Base-by-base conservation (phyloP, 768 basidiomycete species). In the Macrocybe gigantea region DNA sequence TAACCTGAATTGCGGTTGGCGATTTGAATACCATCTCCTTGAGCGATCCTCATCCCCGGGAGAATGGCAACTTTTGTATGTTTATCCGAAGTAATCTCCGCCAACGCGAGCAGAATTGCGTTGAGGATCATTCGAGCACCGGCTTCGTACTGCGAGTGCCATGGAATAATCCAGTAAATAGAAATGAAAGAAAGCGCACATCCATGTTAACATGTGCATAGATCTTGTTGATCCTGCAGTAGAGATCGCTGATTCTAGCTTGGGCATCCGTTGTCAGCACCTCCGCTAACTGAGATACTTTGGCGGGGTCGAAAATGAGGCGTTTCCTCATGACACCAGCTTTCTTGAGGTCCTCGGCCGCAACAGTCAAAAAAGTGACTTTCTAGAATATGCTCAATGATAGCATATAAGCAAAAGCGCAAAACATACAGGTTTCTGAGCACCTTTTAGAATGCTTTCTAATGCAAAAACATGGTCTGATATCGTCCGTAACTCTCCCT, bases 71-170 rank as follows among this genome's bases (percentile, higher is more conserved):
- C 56, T 29, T 45, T 49, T 1, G 50, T 52, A 44, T 51, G 13
- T 47, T 51, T 4, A 45, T 41, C 49, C 33, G 56, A 56, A 53
- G 40, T 33, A 51, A 64, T 60, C 44, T 61, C 54, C 7, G 55
- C 53, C 48, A 62, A 53, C 12, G 62, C 33, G 48, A 66, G 53
- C 47, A 65, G 52, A 50, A 67, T 52, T 14, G 62, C 60, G 39
- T 67, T 57, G 49, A 63, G 57, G 51, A 66, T 57, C 62, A 66
- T 66, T 32, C 60, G 58, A 6, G 56, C 50, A 42, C 60, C 58
- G 38, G 60, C 40, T 55, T 49, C 52, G 39, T 53, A 58, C 63
- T 66, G 48, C 38, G 30, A 53, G 15, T 34, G 39, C 41, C 12
- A 41, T 11, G 11, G 5, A 41, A 49, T 59, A 39, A 53, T 40